These are phyloP conservation scores for Wickerhamiella vanderwaltii DNA, from an alignment of 805 yeast species.

Conservation along the genomic window DNA sequence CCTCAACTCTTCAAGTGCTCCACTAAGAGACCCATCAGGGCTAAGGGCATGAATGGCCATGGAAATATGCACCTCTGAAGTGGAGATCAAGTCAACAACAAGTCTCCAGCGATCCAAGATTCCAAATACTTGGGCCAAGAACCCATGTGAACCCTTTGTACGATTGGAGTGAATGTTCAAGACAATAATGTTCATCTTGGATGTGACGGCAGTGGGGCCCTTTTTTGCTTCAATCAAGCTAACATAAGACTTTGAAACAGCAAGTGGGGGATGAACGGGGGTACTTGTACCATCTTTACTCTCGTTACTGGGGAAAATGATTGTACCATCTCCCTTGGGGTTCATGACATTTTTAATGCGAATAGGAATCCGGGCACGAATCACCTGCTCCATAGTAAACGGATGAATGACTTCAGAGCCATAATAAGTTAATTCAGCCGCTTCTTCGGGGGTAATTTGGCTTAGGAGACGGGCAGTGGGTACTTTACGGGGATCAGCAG, in stretches of 20 bases:
- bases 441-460: constrained; percentile 95
- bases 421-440: constrained; percentile 93
- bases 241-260: constrained; percentile 32
- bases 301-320: constrained; percentile 83
- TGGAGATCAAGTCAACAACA: constrained; percentile 91
- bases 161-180: constrained; percentile 89
- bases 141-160: constrained; percentile 86
- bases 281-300: constrained; percentile 79
- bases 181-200: constrained; percentile 84
- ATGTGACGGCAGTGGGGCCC: constrained; percentile 86
- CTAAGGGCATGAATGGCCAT: constrained; percentile 74
- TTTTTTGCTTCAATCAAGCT: constrained; percentile 34
- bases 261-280: constrained; percentile 90
- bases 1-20: constrained; percentile 66
- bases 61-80: constrained; percentile 95
- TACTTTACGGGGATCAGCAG: constrained; percentile 96
- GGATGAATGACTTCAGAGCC: constrained; percentile 98
- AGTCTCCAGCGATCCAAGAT: constrained; percentile 71
- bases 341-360: constrained; percentile 92
- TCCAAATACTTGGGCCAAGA: constrained; percentile 79
- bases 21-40: constrained; percentile 52
- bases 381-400: constrained; percentile 98
- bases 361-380: constrained; percentile 89
- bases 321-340: constrained; percentile 86
- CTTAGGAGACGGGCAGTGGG: constrained; percentile 73